phyloP scores from a whole-genome alignment of 2,329 filamentous ascomycete species.

The Ophiocordyceps camponoti-saundersi region DNA sequence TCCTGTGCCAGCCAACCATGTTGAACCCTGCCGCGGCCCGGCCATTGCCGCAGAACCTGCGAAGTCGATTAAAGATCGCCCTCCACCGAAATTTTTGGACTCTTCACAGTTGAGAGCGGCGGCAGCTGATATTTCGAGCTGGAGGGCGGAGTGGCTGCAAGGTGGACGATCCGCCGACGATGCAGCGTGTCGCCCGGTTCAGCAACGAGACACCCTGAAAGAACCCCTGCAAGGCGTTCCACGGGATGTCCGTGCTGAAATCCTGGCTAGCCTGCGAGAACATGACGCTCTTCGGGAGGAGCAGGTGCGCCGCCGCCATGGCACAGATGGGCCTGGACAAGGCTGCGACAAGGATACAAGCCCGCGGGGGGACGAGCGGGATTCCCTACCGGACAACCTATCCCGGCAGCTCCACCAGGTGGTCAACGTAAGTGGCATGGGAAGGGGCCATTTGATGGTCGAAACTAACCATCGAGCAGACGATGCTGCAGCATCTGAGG shows the following conservation, averaged over 20 bases:
- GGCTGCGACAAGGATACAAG: background rate
- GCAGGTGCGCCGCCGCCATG: background rate
- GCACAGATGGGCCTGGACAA: background rate
- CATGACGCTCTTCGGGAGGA: background rate
- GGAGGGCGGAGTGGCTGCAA: background rate
- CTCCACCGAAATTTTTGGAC: background rate
- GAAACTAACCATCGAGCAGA: constrained; percentile 3
- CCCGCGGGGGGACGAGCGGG: background rate
- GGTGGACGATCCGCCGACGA: background rate
- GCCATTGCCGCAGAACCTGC: background rate
- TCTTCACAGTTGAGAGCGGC: background rate
- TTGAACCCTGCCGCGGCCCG: background rate
- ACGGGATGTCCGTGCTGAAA: background rate
- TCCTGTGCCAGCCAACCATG: constrained; percentile 1
- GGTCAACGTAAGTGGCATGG: constrained; percentile 9
- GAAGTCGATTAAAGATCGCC: background rate
- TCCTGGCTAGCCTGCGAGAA: constrained; percentile 1
- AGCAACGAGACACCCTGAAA: background rate
- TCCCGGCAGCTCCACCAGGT: constrained; percentile 6
- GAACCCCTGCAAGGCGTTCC: background rate
- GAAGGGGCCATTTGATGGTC: background rate
- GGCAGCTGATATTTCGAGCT: background rate
- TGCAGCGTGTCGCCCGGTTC: background rate
- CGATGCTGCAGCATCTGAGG: constrained; percentile 8
- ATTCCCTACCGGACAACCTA: background rate